Percentiles rank a stretch among this genome's conserved stretches.
phyloP scores from a whole-genome alignment of 148 eudicot genomes.

The Fagopyrum esculentum region DNA sequence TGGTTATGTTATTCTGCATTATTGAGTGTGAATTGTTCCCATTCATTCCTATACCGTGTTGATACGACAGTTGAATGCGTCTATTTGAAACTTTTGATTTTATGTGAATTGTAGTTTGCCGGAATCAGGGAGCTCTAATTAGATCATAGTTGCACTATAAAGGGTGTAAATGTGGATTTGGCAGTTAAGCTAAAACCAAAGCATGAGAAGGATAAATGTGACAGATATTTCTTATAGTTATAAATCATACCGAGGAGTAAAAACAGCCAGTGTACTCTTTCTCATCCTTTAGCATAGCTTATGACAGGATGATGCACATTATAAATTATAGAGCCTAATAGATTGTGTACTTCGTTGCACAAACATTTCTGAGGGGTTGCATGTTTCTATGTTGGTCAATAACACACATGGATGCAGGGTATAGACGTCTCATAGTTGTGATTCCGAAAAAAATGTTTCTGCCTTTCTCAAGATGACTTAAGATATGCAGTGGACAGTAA shows the following conservation, averaged over 20 bases:
- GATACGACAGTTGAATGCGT: neutral
- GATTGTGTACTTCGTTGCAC: neutral
- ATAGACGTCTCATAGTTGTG: neutral
- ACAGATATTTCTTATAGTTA: neutral
- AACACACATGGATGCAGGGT: neutral
- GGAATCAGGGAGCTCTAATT: neutral
- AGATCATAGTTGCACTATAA: neutral
- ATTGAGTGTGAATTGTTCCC: neutral
- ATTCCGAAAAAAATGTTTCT: neutral
- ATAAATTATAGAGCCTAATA: neutral
- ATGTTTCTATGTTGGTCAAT: neutral
- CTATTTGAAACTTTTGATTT: neutral
- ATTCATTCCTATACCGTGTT: neutral
- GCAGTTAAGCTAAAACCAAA: neutral
- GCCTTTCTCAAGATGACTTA: neutral
- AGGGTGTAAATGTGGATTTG: slow-evolving; percentile 4
- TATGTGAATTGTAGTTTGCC: neutral
- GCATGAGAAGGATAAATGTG: neutral
- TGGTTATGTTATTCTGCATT: slow-evolving; percentile 3
- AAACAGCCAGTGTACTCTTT: neutral
- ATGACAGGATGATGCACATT: neutral
- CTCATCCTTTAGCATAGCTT: neutral
- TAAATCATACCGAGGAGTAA: neutral
- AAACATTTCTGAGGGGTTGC: neutral
- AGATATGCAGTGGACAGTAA: neutral